Evolutionary conservation across 805 yeast genomes (phyloP).

Genomic region (Nakazawaea holstii): DNA sequence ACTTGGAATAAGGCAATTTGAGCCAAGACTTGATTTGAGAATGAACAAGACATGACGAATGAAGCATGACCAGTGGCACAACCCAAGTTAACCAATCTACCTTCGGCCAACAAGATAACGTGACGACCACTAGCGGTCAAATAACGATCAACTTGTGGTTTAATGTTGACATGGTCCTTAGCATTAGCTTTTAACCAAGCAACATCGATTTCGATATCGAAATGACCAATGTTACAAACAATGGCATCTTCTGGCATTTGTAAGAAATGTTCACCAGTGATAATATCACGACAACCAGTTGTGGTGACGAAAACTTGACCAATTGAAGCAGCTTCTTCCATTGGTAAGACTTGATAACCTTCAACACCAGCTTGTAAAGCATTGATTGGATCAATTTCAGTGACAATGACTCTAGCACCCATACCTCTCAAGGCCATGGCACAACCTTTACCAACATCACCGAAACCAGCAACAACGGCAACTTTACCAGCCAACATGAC

Average conservation of each 20-base stretch:
- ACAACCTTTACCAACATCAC: constrained; percentile 99
- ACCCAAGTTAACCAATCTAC: constrained; percentile 98
- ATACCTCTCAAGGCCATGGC: constrained; percentile 97
- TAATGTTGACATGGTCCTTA: constrained; percentile 89
- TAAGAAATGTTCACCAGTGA: constrained; percentile 80
- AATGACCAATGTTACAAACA: constrained; percentile 99
- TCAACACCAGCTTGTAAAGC: constrained; percentile 99
- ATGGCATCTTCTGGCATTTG: constrained; percentile 99
- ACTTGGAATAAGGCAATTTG: constrained; percentile 97
- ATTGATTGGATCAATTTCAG: constrained; percentile 98
- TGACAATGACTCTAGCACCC: constrained; percentile 98
- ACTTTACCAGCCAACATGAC: constrained; percentile 99
- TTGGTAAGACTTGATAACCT: constrained; percentile 94
- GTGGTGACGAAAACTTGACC: constrained; percentile 99
- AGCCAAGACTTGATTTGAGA: constrained; percentile 99
- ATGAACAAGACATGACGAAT: constrained; percentile 98
- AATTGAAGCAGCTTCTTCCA: constrained; percentile 85
- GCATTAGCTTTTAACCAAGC: constrained; percentile 98
- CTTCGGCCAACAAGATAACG: constrained; percentile 94
- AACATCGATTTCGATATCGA: constrained; percentile 98
- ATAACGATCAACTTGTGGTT: constrained; percentile 99
- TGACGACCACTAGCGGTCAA: constrained; percentile 86
- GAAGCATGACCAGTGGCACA: constrained; percentile 99
- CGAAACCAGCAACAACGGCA: constrained; percentile 98
- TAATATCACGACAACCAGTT: constrained; percentile 98